Evolutionary conservation across 352 stramenopile genomes (phyloP).

Genomic region (Pythium plurisporium): DNA sequence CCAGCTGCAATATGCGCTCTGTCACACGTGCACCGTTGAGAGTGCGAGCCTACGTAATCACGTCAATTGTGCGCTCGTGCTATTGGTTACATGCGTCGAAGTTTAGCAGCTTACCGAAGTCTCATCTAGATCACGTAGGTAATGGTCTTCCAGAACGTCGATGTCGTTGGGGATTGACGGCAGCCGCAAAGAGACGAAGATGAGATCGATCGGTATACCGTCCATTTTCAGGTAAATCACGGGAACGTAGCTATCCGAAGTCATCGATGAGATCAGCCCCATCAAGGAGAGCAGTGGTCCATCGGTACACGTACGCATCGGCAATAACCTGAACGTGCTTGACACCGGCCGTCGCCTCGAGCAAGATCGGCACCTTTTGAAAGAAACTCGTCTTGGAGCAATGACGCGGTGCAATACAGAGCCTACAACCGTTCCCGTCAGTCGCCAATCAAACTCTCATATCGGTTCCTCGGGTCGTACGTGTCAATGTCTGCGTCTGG

Average conservation of each 20-base stretch:
- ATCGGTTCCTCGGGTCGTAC: conserved; percentile 23
- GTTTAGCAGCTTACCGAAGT: conserved; percentile 31
- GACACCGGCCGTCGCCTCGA: conserved; percentile 68
- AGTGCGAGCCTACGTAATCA: conserved; percentile 66
- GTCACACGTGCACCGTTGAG: conserved; percentile 96
- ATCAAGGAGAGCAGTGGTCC: neutral
- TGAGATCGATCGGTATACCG: conserved; percentile 89
- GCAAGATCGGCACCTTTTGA: conserved; percentile 67
- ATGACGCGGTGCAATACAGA: conserved; percentile 80
- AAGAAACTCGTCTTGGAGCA: conserved; percentile 88
- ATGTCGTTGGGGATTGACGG: conserved; percentile 56
- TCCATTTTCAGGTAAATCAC: conserved; percentile 94
- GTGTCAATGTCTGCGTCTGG: conserved; percentile 84
- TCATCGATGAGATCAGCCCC: neutral
- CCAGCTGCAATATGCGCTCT: conserved; percentile 91
- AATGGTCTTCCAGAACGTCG: conserved; percentile 75
- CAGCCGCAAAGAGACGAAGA: conserved; percentile 87
- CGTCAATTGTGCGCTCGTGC: neutral
- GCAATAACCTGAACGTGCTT: conserved; percentile 77
- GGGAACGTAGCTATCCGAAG: conserved; percentile 62
- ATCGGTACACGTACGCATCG: conserved; percentile 74
- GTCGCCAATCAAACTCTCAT: neutral
- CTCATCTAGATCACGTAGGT: conserved; percentile 90
- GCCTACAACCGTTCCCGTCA: conserved; percentile 32
- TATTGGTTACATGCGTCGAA: neutral